Conservation (phyloP, 2,329 filamentous ascomycete species). For the Pseudogymnoascus sp. region DNA sequence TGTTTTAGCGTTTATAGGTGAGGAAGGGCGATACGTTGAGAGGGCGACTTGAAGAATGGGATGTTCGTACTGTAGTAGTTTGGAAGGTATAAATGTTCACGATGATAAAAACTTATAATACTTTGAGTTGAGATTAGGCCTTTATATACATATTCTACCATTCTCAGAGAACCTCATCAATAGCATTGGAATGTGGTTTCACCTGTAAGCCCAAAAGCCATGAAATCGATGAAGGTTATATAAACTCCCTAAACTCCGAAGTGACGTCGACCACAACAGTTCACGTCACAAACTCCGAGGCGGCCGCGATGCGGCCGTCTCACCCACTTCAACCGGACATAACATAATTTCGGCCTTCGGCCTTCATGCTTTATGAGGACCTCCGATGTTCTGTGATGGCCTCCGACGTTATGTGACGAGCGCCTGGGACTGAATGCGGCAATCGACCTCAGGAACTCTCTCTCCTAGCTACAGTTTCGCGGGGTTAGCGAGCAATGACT, state of each 20-base stretch:
- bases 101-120: background rate
- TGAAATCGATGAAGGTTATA: background rate
- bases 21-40: background rate
- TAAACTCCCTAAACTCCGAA: constrained; percentile 1
- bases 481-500: background rate
- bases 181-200: background rate
- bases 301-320: background rate
- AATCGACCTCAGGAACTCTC: background rate
- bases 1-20: background rate
- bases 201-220: background rate
- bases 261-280: background rate
- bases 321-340: background rate
- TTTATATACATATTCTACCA: background rate
- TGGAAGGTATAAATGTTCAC: background rate
- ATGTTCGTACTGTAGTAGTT: background rate
- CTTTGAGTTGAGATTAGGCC: background rate
- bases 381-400: background rate
- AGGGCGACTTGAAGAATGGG: background rate
- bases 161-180: background rate
- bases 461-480: background rate
- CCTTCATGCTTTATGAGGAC: background rate
- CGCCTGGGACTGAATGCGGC: background rate
- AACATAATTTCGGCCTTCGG: background rate
- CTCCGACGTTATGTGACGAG: background rate
- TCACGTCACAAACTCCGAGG: background rate